These are phyloP conservation scores for Xylaria sp. DNA, from an alignment of 2,329 filamentous ascomycete genomes.

Conservation along the genomic window DNA sequence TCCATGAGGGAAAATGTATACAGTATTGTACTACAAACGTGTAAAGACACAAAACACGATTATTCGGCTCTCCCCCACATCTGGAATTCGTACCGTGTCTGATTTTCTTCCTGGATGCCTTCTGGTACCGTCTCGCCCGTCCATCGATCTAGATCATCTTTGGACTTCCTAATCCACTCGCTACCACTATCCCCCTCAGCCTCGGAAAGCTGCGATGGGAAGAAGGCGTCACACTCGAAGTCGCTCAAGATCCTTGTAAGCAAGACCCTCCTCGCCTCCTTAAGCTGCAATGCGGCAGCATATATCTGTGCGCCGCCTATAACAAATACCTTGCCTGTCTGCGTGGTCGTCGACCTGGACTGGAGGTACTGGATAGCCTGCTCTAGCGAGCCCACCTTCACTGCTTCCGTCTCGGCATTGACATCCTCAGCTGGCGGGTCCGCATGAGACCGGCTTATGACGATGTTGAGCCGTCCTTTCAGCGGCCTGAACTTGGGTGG, in stretches of 20 bases:
- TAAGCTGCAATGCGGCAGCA: constrained; percentile 69
- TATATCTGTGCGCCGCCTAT: constrained; percentile 95
- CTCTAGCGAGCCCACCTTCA: constrained; percentile 69
- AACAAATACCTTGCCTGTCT: constrained; percentile 75
- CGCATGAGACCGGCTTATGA: constrained; percentile 71
- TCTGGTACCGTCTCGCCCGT: constrained; percentile 71
- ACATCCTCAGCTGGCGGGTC: constrained; percentile 33
- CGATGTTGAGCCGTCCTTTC: constrained; percentile 80
- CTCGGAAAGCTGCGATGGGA: constrained; percentile 67
- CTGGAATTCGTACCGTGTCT: constrained; percentile 74
- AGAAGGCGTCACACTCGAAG: constrained; percentile 81
- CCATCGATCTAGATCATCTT: constrained; percentile 68
- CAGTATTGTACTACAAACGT: constrained; percentile 33
- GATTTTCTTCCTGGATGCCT: constrained; percentile 70
- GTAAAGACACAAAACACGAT: constrained; percentile 24
- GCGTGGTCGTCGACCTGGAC: constrained; percentile 47
- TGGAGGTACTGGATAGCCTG: constrained; percentile 62
- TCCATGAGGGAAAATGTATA: constrained; percentile 31
- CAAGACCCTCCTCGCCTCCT: constrained; percentile 70
- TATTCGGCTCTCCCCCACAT: constrained; percentile 71
- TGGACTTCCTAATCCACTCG: constrained; percentile 64
- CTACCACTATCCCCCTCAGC: constrained; percentile 44
- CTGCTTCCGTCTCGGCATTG: constrained; percentile 56
- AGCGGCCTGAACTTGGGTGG: constrained; percentile 82
- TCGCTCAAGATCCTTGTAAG: constrained; percentile 75